phyloP scores from a whole-genome alignment of 768 basidiomycete genomes.

The Agrocybe chaxingu region DNA sequence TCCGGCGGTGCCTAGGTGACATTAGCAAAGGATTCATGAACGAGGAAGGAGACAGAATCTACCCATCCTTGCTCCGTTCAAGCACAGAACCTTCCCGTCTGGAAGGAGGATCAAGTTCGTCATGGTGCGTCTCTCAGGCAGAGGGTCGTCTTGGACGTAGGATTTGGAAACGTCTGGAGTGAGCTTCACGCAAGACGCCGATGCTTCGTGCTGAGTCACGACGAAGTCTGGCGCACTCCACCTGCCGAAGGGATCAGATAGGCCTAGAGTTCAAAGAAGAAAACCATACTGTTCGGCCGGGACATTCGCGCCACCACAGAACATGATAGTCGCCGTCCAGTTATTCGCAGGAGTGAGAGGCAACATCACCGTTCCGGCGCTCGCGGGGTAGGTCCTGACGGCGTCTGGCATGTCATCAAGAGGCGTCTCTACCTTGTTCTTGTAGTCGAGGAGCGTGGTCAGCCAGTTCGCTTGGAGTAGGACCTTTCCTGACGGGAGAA shows the following conservation, averaged over 20 bases:
- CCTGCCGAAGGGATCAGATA: slow-evolving; percentile 17
- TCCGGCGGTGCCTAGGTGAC: slow-evolving; percentile 54
- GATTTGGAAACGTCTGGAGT: slow-evolving; percentile 60
- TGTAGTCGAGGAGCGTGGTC: slow-evolving; percentile 62
- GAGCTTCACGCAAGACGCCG: slow-evolving; percentile 73
- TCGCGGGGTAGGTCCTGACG: slow-evolving; percentile 70
- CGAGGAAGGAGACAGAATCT: slow-evolving; percentile 18
- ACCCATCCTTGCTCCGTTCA: slow-evolving; percentile 69
- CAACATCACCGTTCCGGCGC: slow-evolving; percentile 72
- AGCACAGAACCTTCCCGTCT: slow-evolving; percentile 58
- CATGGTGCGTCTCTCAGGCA: slow-evolving; percentile 71
- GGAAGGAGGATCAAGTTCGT: slow-evolving; percentile 68
- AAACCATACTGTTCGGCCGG: slow-evolving; percentile 37
- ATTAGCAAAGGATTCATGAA: slow-evolving; percentile 18
- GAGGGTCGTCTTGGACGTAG: slow-evolving; percentile 61
- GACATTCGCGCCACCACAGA: slow-evolving; percentile 78
- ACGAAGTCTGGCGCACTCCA: slow-evolving; percentile 48
- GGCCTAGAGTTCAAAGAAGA: not conserved
- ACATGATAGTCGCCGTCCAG: slow-evolving; percentile 77
- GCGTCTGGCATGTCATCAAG: slow-evolving; percentile 65
- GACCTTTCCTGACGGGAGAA: slow-evolving; percentile 61
- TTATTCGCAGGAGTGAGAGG: slow-evolving; percentile 79
- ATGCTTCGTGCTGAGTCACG: slow-evolving; percentile 50
- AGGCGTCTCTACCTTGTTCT: slow-evolving; percentile 48
- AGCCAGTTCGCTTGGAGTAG: slow-evolving; percentile 62